Conservation (phyloP, 2,329 filamentous ascomycete species). For the Helotiales sp. region DNA sequence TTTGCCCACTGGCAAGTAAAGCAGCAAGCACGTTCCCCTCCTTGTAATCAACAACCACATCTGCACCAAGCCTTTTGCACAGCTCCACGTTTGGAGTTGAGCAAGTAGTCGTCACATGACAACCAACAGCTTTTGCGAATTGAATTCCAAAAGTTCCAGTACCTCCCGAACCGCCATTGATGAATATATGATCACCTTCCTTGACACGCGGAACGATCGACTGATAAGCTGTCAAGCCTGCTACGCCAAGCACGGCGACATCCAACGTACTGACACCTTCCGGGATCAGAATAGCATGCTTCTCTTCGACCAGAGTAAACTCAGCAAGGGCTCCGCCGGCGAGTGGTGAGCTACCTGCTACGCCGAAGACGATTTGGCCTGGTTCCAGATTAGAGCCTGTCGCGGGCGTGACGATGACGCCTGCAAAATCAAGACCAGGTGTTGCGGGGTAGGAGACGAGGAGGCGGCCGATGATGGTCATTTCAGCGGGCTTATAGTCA, state of each 20-base stretch:
- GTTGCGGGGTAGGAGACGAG: slow-evolving; percentile 50
- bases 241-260: slow-evolving; percentile 25
- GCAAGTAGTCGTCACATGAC: slow-evolving; percentile 62
- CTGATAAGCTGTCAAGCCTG: slow-evolving; percentile 33
- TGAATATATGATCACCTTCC: slow-evolving; percentile 61
- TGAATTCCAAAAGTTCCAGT: slow-evolving; percentile 65
- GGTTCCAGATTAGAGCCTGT: slow-evolving; percentile 20
- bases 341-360: slow-evolving; percentile 10
- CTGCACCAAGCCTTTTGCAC: slow-evolving; percentile 61
- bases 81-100: slow-evolving; percentile 61
- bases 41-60: slow-evolving; percentile 35
- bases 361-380: slow-evolving; percentile 46
- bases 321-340: slow-evolving; percentile 27
- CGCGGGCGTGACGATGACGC: slow-evolving; percentile 27
- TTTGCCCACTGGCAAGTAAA: slow-evolving; percentile 21
- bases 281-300: slow-evolving; percentile 17
- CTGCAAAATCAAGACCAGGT: slow-evolving; percentile 43
- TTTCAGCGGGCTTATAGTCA: slow-evolving; percentile 67
- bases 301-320: slow-evolving; percentile 14
- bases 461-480: slow-evolving; percentile 47
- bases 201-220: slow-evolving; percentile 51
- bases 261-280: slow-evolving; percentile 28
- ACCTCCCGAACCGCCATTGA: slow-evolving; percentile 69
- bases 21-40: slow-evolving; percentile 25
- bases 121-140: slow-evolving; percentile 64